These are phyloP conservation scores for Onygenales sp. DNA, from an alignment of 2,329 filamentous ascomycete genomes.

Conservation along the genomic window DNA sequence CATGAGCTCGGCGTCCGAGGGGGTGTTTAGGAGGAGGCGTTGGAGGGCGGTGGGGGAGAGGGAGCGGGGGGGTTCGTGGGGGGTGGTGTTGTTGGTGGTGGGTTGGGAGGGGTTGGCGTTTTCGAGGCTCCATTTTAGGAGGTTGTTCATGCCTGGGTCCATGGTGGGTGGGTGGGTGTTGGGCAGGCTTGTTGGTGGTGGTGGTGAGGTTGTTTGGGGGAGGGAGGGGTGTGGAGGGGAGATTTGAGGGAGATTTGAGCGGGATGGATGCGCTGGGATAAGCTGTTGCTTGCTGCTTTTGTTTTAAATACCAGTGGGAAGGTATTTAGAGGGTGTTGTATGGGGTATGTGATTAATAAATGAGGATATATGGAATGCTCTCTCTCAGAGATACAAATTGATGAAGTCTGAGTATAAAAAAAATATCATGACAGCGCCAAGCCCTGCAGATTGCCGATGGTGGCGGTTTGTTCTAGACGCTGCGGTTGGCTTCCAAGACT, in stretches of 20 bases:
- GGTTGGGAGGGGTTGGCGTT: slow-evolving; percentile 41
- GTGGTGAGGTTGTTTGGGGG: neutral
- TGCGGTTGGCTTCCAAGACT: neutral
- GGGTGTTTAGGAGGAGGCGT: slow-evolving; percentile 50
- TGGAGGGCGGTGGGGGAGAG: slow-evolving; percentile 20
- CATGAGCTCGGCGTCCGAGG: slow-evolving; percentile 89
- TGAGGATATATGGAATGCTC: no score
- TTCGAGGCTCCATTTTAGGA: slow-evolving; percentile 69
- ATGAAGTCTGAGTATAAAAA: no score
- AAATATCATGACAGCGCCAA: no score
- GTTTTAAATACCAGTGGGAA: no score
- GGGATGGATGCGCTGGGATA: no score
- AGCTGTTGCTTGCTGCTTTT: no score
- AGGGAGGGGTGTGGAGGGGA: no score
- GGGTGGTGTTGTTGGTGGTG: slow-evolving; percentile 10
- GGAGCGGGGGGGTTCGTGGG: slow-evolving; percentile 10
- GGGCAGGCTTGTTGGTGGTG: slow-evolving; percentile 9
- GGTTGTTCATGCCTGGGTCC: slow-evolving; percentile 60
- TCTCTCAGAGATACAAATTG: no score
- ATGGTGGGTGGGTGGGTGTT: slow-evolving; percentile 27
- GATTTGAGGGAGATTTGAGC: no score
- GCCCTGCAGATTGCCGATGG: no score
- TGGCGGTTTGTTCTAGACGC: neutral
- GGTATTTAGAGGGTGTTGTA: no score
- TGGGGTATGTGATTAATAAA: no score